Base-by-base conservation (phyloP, 2,329 filamentous ascomycete genomes). In the Malbranchea zuffiana region DNA sequence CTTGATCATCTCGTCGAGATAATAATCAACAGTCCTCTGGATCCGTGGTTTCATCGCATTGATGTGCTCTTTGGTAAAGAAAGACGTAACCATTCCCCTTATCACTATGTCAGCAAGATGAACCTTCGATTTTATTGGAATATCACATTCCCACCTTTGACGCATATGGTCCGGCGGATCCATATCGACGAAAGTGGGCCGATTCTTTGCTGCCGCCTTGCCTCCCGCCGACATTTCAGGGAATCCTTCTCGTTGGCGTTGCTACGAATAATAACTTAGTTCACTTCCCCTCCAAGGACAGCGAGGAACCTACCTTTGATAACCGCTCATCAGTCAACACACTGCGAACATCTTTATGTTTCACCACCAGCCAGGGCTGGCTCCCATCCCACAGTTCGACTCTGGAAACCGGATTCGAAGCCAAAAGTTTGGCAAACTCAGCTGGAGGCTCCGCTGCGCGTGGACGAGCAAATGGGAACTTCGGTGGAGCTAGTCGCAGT, bases 101-200 rank as follows among this genome's bases (percentile, higher is more conserved):
- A 4, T 13, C 15, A 15, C 20, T 28, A 15, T 30, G 34, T 30
- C 15, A 30, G 18, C 32, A 34, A 25, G 15, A 16, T 30, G 21
- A 35, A 33, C 27, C 19, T 34, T 19, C 11, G 6, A 13, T 25
- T 16, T 11, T 11, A 7, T 3, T 12, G 2, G 20, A n/a, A 15
- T 17, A 18, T 4, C 10, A 10, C 12, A 10, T n/a, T 28, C 35
- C 37, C 47, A 59, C 60, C 64, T 58, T 40, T 70, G 64, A 10
- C 54, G 48, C 58, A 63, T 66, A 39, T 71, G 67, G 2, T 60
- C 57, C 0, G 67, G 67, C 3, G 63, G 49, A 41, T 70, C 66
- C 63, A 70, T 68, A 44, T 70, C 65, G 4, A 70, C 67, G 45
- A 70, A 70, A 0, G 65, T 70, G 1, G 67, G 63, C 38, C 61